These are phyloP conservation scores for Nannochloris sp. DNA, from an alignment of 139 green algal genomes.

Conservation along the genomic window DNA sequence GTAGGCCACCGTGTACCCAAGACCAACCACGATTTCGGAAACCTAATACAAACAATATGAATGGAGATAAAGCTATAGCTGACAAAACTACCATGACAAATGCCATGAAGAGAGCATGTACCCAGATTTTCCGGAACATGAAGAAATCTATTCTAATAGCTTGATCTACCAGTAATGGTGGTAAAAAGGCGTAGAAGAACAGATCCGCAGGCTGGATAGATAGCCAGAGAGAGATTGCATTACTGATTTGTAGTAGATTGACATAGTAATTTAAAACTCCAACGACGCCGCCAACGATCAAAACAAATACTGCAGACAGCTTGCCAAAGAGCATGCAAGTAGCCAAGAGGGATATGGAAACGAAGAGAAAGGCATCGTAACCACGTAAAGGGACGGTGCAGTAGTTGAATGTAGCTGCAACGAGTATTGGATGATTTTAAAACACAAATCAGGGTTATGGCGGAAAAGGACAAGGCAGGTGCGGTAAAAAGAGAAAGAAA, in stretches of 20 bases:
- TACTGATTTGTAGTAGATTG: conserved; percentile 60
- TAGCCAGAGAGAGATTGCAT: conserved; percentile 63
- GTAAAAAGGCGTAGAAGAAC: conserved; percentile 87
- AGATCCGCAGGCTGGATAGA: conserved; percentile 52
- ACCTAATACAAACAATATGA: conserved; percentile 69
- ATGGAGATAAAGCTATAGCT: conserved; percentile 52
- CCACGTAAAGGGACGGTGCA: conserved; percentile 20
- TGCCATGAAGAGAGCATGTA: conserved; percentile 60
- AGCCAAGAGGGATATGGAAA: conserved; percentile 24
- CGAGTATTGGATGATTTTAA: background rate
- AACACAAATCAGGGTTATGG: background rate
- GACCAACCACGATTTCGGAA: conserved; percentile 49
- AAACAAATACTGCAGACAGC: conserved; percentile 34
- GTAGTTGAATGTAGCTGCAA: conserved; percentile 21
- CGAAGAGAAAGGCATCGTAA: conserved; percentile 42
- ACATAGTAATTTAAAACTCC: conserved; percentile 41
- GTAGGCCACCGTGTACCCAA: conserved; percentile 61
- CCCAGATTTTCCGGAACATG: conserved; percentile 52
- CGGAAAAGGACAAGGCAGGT: background rate
- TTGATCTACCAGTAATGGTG: conserved; percentile 45
- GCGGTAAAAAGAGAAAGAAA: background rate
- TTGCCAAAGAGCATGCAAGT: conserved; percentile 32
- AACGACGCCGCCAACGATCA: conserved; percentile 42
- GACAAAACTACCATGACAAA: conserved; percentile 58
- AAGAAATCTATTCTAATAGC: conserved; percentile 77